These are phyloP conservation scores for Turnera subulata DNA, from an alignment of 345 rosid species.

Conservation along the genomic window DNA sequence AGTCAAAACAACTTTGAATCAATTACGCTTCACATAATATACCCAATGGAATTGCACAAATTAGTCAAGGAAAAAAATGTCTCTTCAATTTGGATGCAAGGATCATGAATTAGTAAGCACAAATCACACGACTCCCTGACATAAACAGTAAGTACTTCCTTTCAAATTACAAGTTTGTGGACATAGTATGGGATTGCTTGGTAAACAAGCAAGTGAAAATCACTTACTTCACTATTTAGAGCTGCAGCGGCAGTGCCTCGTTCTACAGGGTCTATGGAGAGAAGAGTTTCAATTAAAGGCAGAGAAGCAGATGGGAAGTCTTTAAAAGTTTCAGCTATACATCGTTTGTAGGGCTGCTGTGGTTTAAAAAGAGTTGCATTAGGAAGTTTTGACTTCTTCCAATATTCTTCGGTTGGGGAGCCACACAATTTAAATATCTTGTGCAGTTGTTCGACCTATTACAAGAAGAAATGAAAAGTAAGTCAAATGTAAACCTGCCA, in stretches of 20 bases:
- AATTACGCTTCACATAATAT: constrained; percentile 5
- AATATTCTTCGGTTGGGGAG: constrained; percentile 80
- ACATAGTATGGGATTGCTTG: not conserved
- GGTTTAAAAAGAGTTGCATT: constrained; percentile 84
- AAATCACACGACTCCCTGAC: not conserved
- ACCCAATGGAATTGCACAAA: constrained; percentile 7
- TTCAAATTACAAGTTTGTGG: not conserved
- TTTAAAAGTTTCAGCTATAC: constrained; percentile 65
- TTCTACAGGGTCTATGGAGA: constrained; percentile 70
- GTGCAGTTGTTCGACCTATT: constrained; percentile 86
- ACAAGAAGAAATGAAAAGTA: constrained; percentile 13
- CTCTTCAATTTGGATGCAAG: not conserved
- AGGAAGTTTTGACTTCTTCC: constrained; percentile 79
- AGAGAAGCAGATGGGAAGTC: constrained; percentile 60
- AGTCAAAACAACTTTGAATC: constrained; percentile 9
- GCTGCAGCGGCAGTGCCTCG: constrained; percentile 75
- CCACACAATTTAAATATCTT: constrained; percentile 90
- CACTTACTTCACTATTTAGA: constrained; percentile 66
- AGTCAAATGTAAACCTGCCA: constrained; percentile 9
- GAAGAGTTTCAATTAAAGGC: constrained; percentile 62
- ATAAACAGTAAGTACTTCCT: not conserved
- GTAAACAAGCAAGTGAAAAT: constrained; percentile 2
- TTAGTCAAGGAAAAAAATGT: not conserved
- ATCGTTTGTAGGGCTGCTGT: constrained; percentile 66
- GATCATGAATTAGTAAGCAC: no score